Evolutionary conservation across 2,329 filamentous ascomycete genomes (phyloP), one percentile per base, ranked within the genome.

Genomic region (Plectosphaerella plurivora): DNA sequence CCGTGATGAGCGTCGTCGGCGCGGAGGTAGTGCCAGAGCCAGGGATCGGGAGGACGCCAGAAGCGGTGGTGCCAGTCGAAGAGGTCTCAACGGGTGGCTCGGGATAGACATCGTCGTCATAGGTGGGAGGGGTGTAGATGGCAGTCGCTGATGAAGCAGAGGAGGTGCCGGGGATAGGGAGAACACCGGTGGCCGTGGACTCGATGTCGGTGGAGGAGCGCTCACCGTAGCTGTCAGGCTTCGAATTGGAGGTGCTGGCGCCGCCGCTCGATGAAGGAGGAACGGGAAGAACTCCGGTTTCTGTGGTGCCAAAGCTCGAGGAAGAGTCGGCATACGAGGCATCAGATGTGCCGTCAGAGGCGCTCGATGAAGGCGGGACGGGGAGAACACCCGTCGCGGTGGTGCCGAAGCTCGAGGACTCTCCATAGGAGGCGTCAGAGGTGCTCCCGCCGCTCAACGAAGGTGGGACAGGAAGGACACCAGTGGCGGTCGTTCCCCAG

Each of bases 361-460:
- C 16, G 12, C 28, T 33, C 2, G 35, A 41, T 14, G 36, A 37
- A n/a, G 51, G 35, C 16, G 45, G 47, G 5, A 39, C 33, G 12
- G 51, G 53, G 35, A 54, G 51, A 4, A 51, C 55, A 10, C 49
- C 53, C 9, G 51, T 47, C n/a, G 16, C 46, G 14, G 50, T 48
- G 12, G 33, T 33, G 2, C 28, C 28, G 8, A 3, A 33, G 28
- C 28, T 33, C 28, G 28, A 33, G 11, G 10, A 33, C 20, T 9
- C 37, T 11, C 53, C 22, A 48, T 14, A 33, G 15, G 12, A 18
- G 44, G 2, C 28, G 50, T 51, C 12, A 6, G 45, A 47, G 10
- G 45, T 25, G n/a, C 35, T 35, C 3, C 28, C 45, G n/a, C 11
- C 20, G 15, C 8, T 47, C 1, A 24, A 47, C 4, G 45, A 16